phyloP scores from a whole-genome alignment of 2,329 filamentous ascomycete genomes.

The Exophiala sp. region DNA sequence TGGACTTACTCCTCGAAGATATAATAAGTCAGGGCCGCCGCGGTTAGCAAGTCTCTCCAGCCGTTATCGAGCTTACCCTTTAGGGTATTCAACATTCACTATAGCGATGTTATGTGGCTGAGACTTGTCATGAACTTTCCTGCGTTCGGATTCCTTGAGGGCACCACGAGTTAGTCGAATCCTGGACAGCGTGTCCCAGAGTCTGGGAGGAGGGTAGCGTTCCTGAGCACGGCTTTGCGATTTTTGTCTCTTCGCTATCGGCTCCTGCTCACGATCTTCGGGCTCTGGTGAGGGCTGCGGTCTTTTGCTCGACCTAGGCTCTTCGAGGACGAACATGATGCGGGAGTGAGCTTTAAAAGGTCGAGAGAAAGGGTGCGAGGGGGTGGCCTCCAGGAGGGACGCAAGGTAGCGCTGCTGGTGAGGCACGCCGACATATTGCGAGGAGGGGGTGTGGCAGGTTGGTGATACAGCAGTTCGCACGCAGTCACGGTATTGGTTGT shows the following conservation, averaged over 20 bases:
- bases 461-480: too few species aligned
- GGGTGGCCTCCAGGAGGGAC: not conserved
- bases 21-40: constrained; percentile 17
- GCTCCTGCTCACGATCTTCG: constrained; percentile 6
- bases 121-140: constrained; percentile 4
- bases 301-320: constrained; percentile 15
- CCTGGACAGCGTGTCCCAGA: constrained; percentile 23
- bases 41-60: constrained; percentile 19
- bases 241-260: constrained; percentile 14
- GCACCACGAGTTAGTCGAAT: constrained; percentile 12
- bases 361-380: not conserved
- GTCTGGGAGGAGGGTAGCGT: constrained; percentile 11
- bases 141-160: constrained; percentile 21
- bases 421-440: too few species aligned
- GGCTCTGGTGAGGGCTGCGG: constrained; percentile 4
- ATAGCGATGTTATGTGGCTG: not conserved
- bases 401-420: constrained; percentile 21
- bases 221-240: not conserved
- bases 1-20: constrained; percentile 22
- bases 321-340: constrained; percentile 16
- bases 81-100: not conserved
- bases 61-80: not conserved
- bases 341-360: too few species aligned
- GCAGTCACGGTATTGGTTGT: too few species aligned
- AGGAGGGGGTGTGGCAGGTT: too few species aligned